Conservation (phyloP, 2,329 filamentous ascomycete species). For the Pyrenophora tritici-repentis region DNA sequence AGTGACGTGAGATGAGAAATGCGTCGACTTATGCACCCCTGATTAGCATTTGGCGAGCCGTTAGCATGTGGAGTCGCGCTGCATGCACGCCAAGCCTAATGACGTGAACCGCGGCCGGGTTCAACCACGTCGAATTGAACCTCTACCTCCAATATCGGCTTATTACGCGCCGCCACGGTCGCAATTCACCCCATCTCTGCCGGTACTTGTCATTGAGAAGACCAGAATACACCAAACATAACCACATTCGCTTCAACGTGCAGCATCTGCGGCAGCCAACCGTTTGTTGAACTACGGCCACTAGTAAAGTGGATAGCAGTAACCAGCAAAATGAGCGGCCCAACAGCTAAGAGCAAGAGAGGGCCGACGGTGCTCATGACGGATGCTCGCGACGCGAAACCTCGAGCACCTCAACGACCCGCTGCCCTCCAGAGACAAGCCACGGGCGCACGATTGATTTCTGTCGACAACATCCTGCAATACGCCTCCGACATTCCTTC, state of each 20-base stretch:
- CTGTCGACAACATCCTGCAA: slow-evolving; percentile 92
- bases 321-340: slow-evolving; percentile 36
- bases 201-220: neutral
- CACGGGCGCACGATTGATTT: slow-evolving; percentile 66
- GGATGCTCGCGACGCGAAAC: slow-evolving; percentile 58
- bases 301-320: slow-evolving; percentile 13
- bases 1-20: neutral
- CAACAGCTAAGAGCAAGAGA: slow-evolving; percentile 45
- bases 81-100: slow-evolving; percentile 18
- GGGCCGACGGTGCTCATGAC: slow-evolving; percentile 56
- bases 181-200: neutral
- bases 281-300: slow-evolving; percentile 7
- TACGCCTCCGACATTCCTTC: slow-evolving; percentile 95
- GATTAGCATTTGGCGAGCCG: slow-evolving; percentile 10
- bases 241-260: neutral
- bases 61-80: slow-evolving; percentile 15
- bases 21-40: slow-evolving; percentile 5
- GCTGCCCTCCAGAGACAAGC: slow-evolving; percentile 41
- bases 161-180: slow-evolving; percentile 6
- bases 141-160: slow-evolving; percentile 1
- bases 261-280: neutral
- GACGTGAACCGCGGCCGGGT: slow-evolving; percentile 23
- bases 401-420: slow-evolving; percentile 31
- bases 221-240: no score
- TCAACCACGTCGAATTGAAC: slow-evolving; percentile 11